Base-by-base conservation (phyloP, 345 rosid species). In the Odontarrhena argentea region DNA sequence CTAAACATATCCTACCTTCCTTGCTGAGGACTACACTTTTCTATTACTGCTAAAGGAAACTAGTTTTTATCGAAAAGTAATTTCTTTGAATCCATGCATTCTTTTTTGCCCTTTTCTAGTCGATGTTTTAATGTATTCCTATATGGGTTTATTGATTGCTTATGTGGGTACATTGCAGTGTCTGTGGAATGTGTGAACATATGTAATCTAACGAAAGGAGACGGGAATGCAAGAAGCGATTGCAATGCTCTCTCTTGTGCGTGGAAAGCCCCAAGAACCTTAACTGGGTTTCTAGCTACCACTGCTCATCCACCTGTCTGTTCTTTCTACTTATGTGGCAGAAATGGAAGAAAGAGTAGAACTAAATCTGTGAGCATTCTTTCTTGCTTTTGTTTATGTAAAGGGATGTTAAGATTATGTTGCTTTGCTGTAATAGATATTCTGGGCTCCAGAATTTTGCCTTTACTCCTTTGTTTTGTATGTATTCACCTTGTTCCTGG, bases 261-360 rank as follows among this genome's bases (percentile, higher is more conserved):
- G 48, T 87, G 88, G 91, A 91, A 86, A 79, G 89, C 91, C 61
- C 97, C 97, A 3, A 84, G 96, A 73, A 89, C 80, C 42, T 74
- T 94, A 81, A 85, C 97, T 24, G 95, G 99, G 25, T 88, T 85
- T 76, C 88, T 91, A 35, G 91, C 96, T 3, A 85, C 78, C 82
- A 91, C 99, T 24, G 82, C 95, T 0, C 88, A 86, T 76, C 79
- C 85, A 58, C 65, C 77, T 37, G 80, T 74, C 40, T 84, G 74
- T 78, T 81, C 82, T 1, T 75, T 87, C 9, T 79, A 65, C 42
- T 50, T 68, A 15, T 64, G 60, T 41, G 54, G 54, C 34, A 82
- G 71, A 63, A 74, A 41, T 25, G 80, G 88, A 44, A 81, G 88
- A 77, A 79, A 83, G 69, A 76, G 75, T 24, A 70, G 71, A 41